Conservation (phyloP, 2,329 filamentous ascomycete species). For the Alternaria arbusti region DNA sequence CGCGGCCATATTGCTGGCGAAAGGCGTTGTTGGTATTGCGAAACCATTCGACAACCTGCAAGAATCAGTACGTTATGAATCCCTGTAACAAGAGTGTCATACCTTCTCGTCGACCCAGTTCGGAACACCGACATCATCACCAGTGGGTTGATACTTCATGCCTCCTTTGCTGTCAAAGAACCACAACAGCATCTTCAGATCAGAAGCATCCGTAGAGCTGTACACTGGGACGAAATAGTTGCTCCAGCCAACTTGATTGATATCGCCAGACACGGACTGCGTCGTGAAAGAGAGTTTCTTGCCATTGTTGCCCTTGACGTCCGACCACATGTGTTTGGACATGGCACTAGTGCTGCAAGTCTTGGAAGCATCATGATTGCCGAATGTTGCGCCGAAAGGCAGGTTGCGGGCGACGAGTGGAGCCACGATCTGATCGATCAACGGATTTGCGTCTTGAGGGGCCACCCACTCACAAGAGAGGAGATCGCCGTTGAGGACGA, state of each 20-base stretch:
- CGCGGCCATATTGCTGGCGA: constrained; percentile 34
- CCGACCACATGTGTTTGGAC: constrained; percentile 33
- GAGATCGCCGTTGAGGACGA: constrained; percentile 74
- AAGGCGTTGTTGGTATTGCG: constrained; percentile 21
- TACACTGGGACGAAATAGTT: constrained; percentile 65
- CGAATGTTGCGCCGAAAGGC: constrained; percentile 72
- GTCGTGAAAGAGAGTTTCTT: constrained; percentile 51
- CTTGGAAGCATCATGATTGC: constrained; percentile 66
- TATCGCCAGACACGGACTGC: constrained; percentile 48
- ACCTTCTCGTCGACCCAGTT: constrained; percentile 35
- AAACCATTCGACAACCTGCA: constrained; percentile 39
- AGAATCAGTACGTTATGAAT: constrained; percentile 2
- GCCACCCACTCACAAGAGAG: constrained; percentile 66
- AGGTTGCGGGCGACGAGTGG: constrained; percentile 62
- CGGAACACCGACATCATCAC: constrained; percentile 15
- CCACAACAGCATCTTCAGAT: constrained; percentile 65
- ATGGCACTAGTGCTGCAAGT: constrained; percentile 33
- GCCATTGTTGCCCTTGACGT: constrained; percentile 58
- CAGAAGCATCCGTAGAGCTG: constrained; percentile 39
- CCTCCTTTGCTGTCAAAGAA: constrained; percentile 67
- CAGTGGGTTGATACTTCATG: constrained; percentile 22
- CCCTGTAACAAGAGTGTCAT: background rate
- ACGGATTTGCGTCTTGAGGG: constrained; percentile 18
- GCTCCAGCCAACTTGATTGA: constrained; percentile 48
- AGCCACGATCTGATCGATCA: constrained; percentile 33